Evolutionary conservation across 805 yeast species (phyloP).

Genomic region (Pichia membranifaciens): DNA sequence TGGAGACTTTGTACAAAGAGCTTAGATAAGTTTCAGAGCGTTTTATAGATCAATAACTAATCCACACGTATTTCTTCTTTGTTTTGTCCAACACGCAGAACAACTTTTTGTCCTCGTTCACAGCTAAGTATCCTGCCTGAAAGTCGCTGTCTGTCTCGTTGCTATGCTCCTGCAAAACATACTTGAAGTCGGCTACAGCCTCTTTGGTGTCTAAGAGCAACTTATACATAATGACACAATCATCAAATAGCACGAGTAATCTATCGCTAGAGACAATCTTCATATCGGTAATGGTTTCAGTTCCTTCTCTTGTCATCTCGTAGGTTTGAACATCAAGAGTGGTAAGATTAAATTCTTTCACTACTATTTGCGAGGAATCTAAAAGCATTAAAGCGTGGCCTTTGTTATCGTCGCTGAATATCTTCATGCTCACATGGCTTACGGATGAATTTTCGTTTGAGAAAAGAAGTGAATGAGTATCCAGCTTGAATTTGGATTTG

Average conservation of each 20-base stretch:
- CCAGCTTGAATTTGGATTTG: conserved; percentile 11
- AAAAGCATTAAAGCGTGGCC: neutral
- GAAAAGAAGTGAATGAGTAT: neutral
- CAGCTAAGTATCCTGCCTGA: conserved; percentile 30
- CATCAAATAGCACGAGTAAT: neutral
- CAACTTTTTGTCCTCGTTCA: conserved; percentile 27
- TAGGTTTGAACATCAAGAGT: neutral
- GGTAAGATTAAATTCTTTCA: neutral
- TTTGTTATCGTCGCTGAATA: neutral
- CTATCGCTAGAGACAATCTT: neutral
- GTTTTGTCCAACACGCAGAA: conserved; percentile 39
- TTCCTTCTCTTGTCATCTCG: neutral
- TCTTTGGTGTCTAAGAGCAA: neutral
- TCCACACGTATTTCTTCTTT: conserved; percentile 32
- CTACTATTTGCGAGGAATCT: neutral
- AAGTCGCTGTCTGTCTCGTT: conserved; percentile 10
- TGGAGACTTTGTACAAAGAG: conserved; percentile 4
- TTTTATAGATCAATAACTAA: neutral
- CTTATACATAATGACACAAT: neutral
- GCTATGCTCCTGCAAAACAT: neutral
- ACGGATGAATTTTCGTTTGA: neutral
- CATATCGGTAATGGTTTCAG: neutral
- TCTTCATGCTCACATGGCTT: neutral
- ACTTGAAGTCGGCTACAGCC: neutral
- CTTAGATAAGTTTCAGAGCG: neutral